Evolutionary conservation across 1,284 basidiomycete genomes (phyloP), one percentile per base, ranked within the genome.

Genomic region (Cystobasidiaceae sp.): DNA sequence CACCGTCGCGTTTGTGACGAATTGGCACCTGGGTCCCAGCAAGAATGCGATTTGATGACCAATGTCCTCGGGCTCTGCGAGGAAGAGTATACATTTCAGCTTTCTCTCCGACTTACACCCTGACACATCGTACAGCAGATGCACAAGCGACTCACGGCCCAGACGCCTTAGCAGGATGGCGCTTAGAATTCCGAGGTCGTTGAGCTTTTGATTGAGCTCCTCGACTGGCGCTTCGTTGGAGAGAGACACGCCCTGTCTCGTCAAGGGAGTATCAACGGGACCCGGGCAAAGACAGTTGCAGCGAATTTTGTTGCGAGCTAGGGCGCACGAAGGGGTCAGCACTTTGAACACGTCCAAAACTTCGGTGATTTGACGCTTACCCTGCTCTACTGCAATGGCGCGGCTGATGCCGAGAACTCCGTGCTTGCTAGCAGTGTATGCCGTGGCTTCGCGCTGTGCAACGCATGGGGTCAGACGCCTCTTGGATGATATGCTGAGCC

Each of bases 381-480:
- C 59, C 30, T 66, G 52, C 39, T 66, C 63, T 25, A 56, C 39
- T 4, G 63, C 63, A 6, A 66, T 46, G 30, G 45, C 49, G 23
- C 63, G 55, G 32, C 44, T 58, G 17, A 66, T 58, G n/a, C 63
- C 63, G 6, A 66, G 56, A n/a, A 59, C 63, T n/a, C 54, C 52
- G 41, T 66, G 63, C 46, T 66, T 66, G 39, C 55, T 58, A n/a
- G 63, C 63, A 8, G 49, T 52, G 30, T 66, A 66, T 39, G 56
- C 63, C 5, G 51, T 54, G 21, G 52, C 63, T 15, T 66, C 56
- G 25, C 48, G 56, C 63, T 65, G 28, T 21, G n/a, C 2, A 52
- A 19, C 5, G 4, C n/a, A 7, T 39, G 17, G 25, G n/a, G n/a
- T n/a, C n/a, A n/a, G n/a, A n/a, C n/a, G n/a, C n/a, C n/a, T 2